Evolutionary conservation across 176 grass and related monocot species (phyloP).

Genomic region (Oryza rufipogon): DNA sequence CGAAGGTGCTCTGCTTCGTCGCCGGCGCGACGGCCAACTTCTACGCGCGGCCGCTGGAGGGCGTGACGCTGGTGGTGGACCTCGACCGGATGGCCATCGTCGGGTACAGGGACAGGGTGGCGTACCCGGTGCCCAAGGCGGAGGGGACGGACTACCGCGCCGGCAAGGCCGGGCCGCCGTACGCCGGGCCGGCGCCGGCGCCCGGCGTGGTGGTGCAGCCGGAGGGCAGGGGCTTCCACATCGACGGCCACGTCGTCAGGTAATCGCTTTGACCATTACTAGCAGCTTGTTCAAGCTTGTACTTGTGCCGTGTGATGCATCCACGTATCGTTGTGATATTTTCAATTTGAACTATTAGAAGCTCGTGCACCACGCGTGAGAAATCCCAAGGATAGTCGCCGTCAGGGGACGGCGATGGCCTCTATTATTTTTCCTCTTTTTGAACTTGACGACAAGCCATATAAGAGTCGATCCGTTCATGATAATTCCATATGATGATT

Average conservation of each 20-base stretch:
- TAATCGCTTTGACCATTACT: background rate
- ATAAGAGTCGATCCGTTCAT: no score
- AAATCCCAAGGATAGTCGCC: background rate
- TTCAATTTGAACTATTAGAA: background rate
- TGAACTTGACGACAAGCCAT: no score
- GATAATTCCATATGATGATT: no score
- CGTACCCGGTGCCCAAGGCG: slow-evolving; percentile 58
- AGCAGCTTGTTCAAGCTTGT: background rate
- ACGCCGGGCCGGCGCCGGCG: slow-evolving; percentile 13
- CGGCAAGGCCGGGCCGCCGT: slow-evolving; percentile 36
- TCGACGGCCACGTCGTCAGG: slow-evolving; percentile 62
- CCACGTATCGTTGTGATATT: background rate
- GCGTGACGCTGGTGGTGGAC: slow-evolving; percentile 65
- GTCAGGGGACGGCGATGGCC: no score
- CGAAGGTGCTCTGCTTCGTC: slow-evolving; percentile 59
- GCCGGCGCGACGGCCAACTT: slow-evolving; percentile 58
- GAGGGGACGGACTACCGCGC: slow-evolving; percentile 65
- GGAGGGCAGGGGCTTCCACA: slow-evolving; percentile 52
- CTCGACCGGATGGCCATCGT: slow-evolving; percentile 76
- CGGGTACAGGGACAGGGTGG: slow-evolving; percentile 50
- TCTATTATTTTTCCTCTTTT: no score
- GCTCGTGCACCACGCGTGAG: background rate
- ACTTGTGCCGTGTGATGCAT: background rate
- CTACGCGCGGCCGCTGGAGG: slow-evolving; percentile 66
- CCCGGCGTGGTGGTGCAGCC: slow-evolving; percentile 47